A percentile compares a stretch with the other conserved stretches of the same genome.
These are phyloP conservation scores for Hericium coralloides DNA, from an alignment of 768 basidiomycete species.

Conservation along the genomic window DNA sequence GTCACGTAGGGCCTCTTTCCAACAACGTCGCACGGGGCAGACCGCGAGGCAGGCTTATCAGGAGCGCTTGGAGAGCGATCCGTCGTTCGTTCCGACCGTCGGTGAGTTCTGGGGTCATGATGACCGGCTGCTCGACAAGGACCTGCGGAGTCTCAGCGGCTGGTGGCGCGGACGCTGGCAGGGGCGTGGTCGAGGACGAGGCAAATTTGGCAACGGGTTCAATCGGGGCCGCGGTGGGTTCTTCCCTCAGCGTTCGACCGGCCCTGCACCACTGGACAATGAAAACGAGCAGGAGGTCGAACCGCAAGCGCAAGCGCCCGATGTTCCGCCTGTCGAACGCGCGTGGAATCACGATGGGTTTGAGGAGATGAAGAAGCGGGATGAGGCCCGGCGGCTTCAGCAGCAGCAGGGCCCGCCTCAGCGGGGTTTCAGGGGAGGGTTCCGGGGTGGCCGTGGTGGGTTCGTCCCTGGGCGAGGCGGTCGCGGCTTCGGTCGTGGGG, in stretches of 20 bases:
- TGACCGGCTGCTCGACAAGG: slow-evolving; percentile 79
- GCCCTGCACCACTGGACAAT: slow-evolving; percentile 5
- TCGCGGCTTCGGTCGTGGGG: slow-evolving; percentile 35
- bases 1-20: slow-evolving; percentile 25
- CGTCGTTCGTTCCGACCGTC: slow-evolving; percentile 82
- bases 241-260: slow-evolving; percentile 12
- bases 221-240: slow-evolving; percentile 52
- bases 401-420: slow-evolving; percentile 30
- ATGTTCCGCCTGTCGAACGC: slow-evolving; percentile 43
- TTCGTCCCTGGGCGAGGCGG: slow-evolving; percentile 29
- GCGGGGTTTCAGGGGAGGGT: slow-evolving; percentile 40
- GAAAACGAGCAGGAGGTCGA: slow-evolving; percentile 12
- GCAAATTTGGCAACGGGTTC: slow-evolving; percentile 19
- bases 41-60: slow-evolving; percentile 82
- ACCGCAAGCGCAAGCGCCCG: slow-evolving; percentile 16
- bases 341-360: slow-evolving; percentile 84
- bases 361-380: slow-evolving; percentile 75
- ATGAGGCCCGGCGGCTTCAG: slow-evolving; percentile 39
- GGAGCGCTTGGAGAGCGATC: slow-evolving; percentile 72
- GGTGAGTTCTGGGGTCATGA: slow-evolving; percentile 96
- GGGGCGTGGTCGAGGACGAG: slow-evolving; percentile 56
- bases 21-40: slow-evolving; percentile 37
- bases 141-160: slow-evolving; percentile 69
- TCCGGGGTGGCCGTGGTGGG: slow-evolving; percentile 36
- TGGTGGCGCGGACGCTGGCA: slow-evolving; percentile 86